phyloP scores from a whole-genome alignment of 768 basidiomycete species.

The Sporobolomyces phaffii region DNA sequence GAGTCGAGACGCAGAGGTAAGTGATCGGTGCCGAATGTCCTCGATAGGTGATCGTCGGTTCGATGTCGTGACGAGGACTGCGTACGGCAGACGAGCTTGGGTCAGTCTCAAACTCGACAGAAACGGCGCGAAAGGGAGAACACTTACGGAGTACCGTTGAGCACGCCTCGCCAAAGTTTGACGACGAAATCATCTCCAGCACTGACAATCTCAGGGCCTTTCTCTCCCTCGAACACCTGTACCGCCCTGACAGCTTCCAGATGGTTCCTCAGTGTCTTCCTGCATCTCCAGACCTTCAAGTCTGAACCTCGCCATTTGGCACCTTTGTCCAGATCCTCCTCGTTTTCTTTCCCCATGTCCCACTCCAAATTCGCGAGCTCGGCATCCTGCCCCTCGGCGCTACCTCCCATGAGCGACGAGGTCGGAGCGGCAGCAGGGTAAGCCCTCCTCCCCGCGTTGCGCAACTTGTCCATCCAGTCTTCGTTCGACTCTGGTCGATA shows the following conservation, averaged over 20 bases:
- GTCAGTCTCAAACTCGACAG: too few relatives aligned
- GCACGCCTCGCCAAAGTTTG: slow-evolving; percentile 87
- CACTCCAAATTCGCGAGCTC: slow-evolving; percentile 56
- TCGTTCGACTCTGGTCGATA: slow-evolving; percentile 78
- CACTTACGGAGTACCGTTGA: slow-evolving; percentile 67
- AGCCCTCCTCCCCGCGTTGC: slow-evolving; percentile 44
- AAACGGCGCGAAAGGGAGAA: too few relatives aligned
- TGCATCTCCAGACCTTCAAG: slow-evolving; percentile 69
- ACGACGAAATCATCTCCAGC: slow-evolving; percentile 93
- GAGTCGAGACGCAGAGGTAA: slow-evolving; percentile 53
- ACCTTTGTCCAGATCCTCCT: slow-evolving; percentile 50
- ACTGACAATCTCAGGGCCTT: slow-evolving; percentile 62
- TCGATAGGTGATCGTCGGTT: slow-evolving; percentile 86
- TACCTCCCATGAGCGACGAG: too few relatives aligned
- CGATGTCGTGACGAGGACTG: slow-evolving; percentile 61
- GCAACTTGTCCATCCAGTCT: slow-evolving; percentile 69
- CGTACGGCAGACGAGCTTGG: too few relatives aligned
- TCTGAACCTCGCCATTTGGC: too few relatives aligned
- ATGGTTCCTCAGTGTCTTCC: slow-evolving; percentile 59
- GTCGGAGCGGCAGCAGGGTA: background rate
- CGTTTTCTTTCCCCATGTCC: slow-evolving; percentile 53
- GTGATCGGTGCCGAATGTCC: slow-evolving; percentile 91
- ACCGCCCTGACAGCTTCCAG: slow-evolving; percentile 85
- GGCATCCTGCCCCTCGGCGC: slow-evolving; percentile 55
- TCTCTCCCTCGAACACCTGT: slow-evolving; percentile 65